Base-by-base conservation (phyloP, 768 basidiomycete genomes). In the Nidularia pulvinata region DNA sequence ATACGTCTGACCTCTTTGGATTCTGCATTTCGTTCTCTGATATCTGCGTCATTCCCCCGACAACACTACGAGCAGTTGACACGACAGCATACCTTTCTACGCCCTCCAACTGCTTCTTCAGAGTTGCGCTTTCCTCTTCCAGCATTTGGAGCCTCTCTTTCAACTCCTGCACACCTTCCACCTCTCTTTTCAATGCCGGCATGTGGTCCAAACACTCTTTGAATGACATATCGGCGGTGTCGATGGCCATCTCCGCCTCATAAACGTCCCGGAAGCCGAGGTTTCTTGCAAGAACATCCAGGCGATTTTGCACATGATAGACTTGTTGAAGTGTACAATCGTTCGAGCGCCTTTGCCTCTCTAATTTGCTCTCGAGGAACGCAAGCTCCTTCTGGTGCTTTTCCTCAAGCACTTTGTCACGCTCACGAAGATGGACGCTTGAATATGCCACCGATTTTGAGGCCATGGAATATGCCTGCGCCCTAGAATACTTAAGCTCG, bases 191-290 rank as follows among this genome's bases (percentile, higher is more conserved):
- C 45, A 77, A 58, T 3, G 22, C 53, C 13, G 70, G 65, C 34
- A 74, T 59, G 7, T 68, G 70, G 32, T 71, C 68, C 25, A 74
- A 57, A 53, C 69, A 69, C 14, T 72, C 69, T 51, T 65, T 66
- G 51, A 73, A 78, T 4, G 70, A 55, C 0, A 67, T 48, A 4
- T 69, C 74, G 2, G 70, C 61, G 2, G 70, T 67, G 35, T 77
- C 73, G 33, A 81, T 63, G 7, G 65, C 62, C 6, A 70, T 62
- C 51, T 80, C 74, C 0, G 79, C 77, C 33, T 81, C 79, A 7
- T 64, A 66, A 2, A 79, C 59, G 47, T 74, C 68, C 2, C 62
- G 56, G 55, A 79, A 83, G 0, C 81, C 83, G 44, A 84, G 68
- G 1, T 64, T 64, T 6, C 62, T 57, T 0, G 77, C 80, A 2